phyloP scores from a whole-genome alignment of 2,329 filamentous ascomycete species.

The Coniochaeta ligniaria region DNA sequence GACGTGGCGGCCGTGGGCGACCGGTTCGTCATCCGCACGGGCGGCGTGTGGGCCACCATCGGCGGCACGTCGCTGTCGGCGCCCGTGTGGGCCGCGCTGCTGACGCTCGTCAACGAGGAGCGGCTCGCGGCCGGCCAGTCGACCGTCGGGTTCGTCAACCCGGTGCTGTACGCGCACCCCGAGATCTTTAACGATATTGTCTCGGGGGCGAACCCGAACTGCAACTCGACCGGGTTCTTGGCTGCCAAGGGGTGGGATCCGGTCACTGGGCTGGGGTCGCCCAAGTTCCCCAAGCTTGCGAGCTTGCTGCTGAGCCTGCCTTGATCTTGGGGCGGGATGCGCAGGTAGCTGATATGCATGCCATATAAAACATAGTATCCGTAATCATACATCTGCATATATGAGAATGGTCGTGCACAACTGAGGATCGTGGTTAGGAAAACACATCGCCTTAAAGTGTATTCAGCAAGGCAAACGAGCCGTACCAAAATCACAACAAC shows the following conservation, averaged over 20 bases:
- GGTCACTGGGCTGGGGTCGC: constrained; percentile 27
- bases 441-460: too few relatives aligned
- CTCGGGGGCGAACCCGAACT: constrained; percentile 27
- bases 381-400: not conserved
- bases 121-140: constrained; percentile 34
- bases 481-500: not conserved
- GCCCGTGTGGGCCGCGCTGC: constrained; percentile 38
- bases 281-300: constrained; percentile 24
- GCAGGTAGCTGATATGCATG: not conserved
- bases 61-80: constrained; percentile 43
- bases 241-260: constrained; percentile 33
- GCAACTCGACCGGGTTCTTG: constrained; percentile 31
- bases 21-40: constrained; percentile 23
- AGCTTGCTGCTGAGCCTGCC: constrained; percentile 23
- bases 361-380: not conserved
- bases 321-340: not conserved
- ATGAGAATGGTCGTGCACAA: too few relatives aligned
- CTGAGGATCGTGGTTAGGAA: too few relatives aligned
- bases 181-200: constrained; percentile 24
- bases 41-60: constrained; percentile 26
- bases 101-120: constrained; percentile 45
- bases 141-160: constrained; percentile 44
- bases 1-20: constrained; percentile 39
- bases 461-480: too few relatives aligned
- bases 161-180: constrained; percentile 28